Base-by-base conservation (phyloP, 441 rosid species). In the Brassica hybrid region DNA sequence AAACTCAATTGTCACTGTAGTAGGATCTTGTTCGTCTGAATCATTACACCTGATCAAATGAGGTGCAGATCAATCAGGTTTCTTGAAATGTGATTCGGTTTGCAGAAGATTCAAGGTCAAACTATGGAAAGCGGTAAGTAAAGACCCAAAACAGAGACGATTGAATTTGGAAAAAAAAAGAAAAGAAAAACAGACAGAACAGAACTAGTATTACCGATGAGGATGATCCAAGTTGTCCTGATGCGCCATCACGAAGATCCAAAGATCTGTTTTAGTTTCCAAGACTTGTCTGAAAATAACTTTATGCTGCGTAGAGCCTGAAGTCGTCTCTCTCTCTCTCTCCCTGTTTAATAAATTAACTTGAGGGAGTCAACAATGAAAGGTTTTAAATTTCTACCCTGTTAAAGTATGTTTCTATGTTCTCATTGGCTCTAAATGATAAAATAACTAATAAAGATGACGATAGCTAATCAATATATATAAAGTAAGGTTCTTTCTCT, bases 1-100 rank as follows among this genome's bases (percentile, higher is more conserved):
- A 84, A 90, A 93, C 70, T 91, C 97, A 80, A 95, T 81, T 4
- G 98, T 95, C 89, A 80, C 78, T 10, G 90, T 78, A 68, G 83
- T 76, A 17, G 96, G 87, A 88, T 89, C 94, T 85, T 87, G 94
- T 85, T 84, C 80, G 74, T 74, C 79, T 66, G 83, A 72, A 80
- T 72, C 69, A 75, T n/a, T 25, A 52, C 30, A 75, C 76, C 79
- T 54, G 2, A 52, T 54, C 58, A 54, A 7, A 54, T 54, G 11
- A 54, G 19, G 3, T 16, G 66, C 68, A 43, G 21, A 77, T 72
- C 76, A 77, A 48, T 8, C 13, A 68, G 41, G 16, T 60, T n/a
- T 54, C 58, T 54, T 54, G 3, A 74, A 59, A 60, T 59, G 73
- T 66, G 80, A 65, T 77, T 48, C 34, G 34, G 23, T 56, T 27